These are phyloP conservation scores for Amanita brunnescens DNA, from an alignment of 768 basidiomycete genomes.

Conservation along the genomic window DNA sequence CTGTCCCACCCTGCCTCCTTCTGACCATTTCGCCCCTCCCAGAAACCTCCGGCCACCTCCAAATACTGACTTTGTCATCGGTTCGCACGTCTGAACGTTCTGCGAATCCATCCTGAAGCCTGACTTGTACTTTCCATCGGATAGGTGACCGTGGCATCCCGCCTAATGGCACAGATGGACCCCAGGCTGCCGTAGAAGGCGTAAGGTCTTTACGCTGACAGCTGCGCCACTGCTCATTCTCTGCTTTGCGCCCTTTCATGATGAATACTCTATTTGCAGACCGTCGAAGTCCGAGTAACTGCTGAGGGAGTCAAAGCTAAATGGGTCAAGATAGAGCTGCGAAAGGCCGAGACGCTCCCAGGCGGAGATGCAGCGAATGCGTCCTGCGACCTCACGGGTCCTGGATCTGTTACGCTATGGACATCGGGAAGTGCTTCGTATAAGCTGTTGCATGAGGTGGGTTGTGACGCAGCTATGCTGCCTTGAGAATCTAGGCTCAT, in stretches of 20 bases:
- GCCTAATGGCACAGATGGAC: slow-evolving; percentile 63
- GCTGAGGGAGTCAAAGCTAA: slow-evolving; percentile 77
- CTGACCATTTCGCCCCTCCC: neutral
- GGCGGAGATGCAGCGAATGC: slow-evolving; percentile 60
- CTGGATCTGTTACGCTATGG: slow-evolving; percentile 81
- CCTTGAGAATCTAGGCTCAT: neutral
- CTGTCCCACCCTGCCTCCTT: neutral
- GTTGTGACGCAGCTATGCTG: slow-evolving; percentile 21
- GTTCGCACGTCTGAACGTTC: slow-evolving; percentile 28
- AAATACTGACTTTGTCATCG: slow-evolving; percentile 83
- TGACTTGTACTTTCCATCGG: slow-evolving; percentile 6
- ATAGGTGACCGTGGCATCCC: slow-evolving; percentile 83
- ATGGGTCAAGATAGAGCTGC: slow-evolving; percentile 86
- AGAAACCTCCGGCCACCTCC: slow-evolving; percentile 78
- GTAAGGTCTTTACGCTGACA: slow-evolving; percentile 36
- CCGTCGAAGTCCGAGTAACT: slow-evolving; percentile 77
- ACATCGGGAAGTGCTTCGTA: slow-evolving; percentile 55
- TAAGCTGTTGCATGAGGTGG: slow-evolving; percentile 56
- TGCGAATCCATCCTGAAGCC: neutral
- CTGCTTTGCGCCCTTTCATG: neutral
- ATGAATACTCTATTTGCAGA: too few species aligned
- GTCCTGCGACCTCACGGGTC: slow-evolving; percentile 75
- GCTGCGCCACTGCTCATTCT: neutral
- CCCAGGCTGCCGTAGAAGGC: slow-evolving; percentile 79
- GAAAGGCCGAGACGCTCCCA: slow-evolving; percentile 81